Conservation (phyloP, 371 early-diverging fungal genomes). For the Mucor irregularis region DNA sequence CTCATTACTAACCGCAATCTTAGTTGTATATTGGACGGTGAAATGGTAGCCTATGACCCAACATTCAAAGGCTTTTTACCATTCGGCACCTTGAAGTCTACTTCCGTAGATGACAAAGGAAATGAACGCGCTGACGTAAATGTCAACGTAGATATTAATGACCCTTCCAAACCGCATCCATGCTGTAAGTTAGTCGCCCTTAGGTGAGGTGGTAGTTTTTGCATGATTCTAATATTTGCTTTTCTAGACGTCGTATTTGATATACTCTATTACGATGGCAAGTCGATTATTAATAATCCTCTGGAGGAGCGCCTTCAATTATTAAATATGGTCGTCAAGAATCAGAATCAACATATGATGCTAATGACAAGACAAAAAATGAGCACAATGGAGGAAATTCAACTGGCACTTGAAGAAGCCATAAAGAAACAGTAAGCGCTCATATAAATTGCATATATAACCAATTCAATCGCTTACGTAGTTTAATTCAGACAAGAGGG, state of each 20-base stretch:
- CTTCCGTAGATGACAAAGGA: slow-evolving; percentile 44
- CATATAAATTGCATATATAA: too few relatives aligned
- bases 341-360: slow-evolving; percentile 49
- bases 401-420: slow-evolving; percentile 57
- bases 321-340: slow-evolving; percentile 52
- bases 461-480: too few relatives aligned
- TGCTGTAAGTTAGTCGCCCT: slow-evolving; percentile 43
- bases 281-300: slow-evolving; percentile 54
- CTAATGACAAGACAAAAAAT: slow-evolving; percentile 55
- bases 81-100: slow-evolving; percentile 74
- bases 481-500: slow-evolving; percentile 66
- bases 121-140: neutral
- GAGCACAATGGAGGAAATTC: slow-evolving; percentile 56
- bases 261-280: slow-evolving; percentile 64
- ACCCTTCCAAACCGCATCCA: slow-evolving; percentile 45
- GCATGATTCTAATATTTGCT: slow-evolving; percentile 45
- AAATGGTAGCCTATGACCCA: slow-evolving; percentile 73
- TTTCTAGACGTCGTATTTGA: slow-evolving; percentile 73
- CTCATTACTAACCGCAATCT: neutral
- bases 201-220: too few relatives aligned
- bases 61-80: slow-evolving; percentile 54
- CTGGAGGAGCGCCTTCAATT: slow-evolving; percentile 51
- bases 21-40: slow-evolving; percentile 59
- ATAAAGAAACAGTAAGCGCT: slow-evolving; percentile 53
- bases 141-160: slow-evolving; percentile 17